Conservation (phyloP, 257 asterid species). For the Paraleonurus japonicus region DNA sequence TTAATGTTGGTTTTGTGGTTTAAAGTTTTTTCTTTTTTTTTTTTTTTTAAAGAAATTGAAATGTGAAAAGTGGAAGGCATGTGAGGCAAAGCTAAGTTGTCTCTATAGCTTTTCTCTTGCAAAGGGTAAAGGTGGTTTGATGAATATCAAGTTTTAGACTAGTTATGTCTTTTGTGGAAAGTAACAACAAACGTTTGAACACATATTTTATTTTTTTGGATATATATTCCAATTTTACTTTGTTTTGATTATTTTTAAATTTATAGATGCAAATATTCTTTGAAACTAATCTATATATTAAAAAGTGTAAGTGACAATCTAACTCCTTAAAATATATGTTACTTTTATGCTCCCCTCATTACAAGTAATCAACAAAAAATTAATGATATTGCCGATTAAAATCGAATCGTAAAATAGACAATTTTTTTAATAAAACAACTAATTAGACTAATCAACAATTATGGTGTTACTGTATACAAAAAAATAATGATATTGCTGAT, state of each 20-base stretch:
- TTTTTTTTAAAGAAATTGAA: neutral
- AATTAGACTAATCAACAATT: too few relatives aligned
- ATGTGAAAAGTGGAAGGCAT: constrained; percentile 71
- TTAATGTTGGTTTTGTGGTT: constrained; percentile 63
- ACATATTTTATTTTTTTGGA: neutral
- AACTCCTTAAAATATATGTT: too few relatives aligned
- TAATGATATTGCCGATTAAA: too few relatives aligned
- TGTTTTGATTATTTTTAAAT: too few relatives aligned
- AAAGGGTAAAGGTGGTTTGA: constrained; percentile 53
- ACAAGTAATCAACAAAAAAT: too few relatives aligned
- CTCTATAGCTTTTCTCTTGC: constrained; percentile 49
- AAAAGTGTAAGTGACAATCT: too few relatives aligned
- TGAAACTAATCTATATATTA: neutral
- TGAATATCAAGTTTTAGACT: constrained; percentile 61
- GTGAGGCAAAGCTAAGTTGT: constrained; percentile 92
- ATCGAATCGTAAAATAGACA: too few relatives aligned
- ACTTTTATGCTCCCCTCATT: too few relatives aligned
- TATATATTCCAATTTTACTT: neutral
- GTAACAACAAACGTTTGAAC: constrained; percentile 27
- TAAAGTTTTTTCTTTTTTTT: constrained; percentile 33
- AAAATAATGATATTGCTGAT: too few relatives aligned
- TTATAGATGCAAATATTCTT: neutral
- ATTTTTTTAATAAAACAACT: too few relatives aligned
- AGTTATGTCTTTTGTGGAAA: constrained; percentile 51
- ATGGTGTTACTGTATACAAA: too few relatives aligned